Conservation (phyloP, 2,329 filamentous ascomycete species). For the Hypoxylon sp. region DNA sequence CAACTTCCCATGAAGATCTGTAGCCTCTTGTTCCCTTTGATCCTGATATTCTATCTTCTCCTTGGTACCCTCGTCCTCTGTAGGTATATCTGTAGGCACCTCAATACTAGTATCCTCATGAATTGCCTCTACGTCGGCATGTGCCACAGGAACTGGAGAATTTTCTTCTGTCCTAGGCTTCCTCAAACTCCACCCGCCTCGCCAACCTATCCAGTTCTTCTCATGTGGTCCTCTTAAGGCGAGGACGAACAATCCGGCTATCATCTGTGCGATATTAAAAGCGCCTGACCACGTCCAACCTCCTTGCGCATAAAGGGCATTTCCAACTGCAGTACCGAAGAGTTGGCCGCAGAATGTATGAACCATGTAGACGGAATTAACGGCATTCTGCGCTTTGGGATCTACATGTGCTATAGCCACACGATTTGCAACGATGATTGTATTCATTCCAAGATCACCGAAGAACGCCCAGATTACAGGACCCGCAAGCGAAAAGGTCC, state of each 20-base stretch:
- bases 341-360: constrained; percentile 55
- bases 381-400: constrained; percentile 55
- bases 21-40: background rate
- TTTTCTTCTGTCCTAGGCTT: constrained; percentile 35
- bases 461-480: constrained; percentile 55
- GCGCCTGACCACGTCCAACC: constrained; percentile 54
- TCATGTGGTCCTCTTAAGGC: constrained; percentile 51
- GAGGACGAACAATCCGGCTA: constrained; percentile 47
- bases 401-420: constrained; percentile 53
- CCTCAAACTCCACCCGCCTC: constrained; percentile 52
- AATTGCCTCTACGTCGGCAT: constrained; percentile 36
- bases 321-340: constrained; percentile 54
- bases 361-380: constrained; percentile 58
- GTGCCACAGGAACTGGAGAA: background rate
- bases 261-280: constrained; percentile 53
- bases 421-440: constrained; percentile 52
- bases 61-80: constrained; percentile 25
- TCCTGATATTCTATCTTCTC: constrained; percentile 11
- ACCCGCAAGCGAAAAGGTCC: constrained; percentile 54
- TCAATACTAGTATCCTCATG: constrained; percentile 8
- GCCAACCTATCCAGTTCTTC: constrained; percentile 54
- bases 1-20: background rate
- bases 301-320: constrained; percentile 52
- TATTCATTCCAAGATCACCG: constrained; percentile 55
- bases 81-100: constrained; percentile 24